Evolutionary conservation across 192 early-diverging fungal species (phyloP).

Genomic region (Rhizoclosmatium globosum): DNA sequence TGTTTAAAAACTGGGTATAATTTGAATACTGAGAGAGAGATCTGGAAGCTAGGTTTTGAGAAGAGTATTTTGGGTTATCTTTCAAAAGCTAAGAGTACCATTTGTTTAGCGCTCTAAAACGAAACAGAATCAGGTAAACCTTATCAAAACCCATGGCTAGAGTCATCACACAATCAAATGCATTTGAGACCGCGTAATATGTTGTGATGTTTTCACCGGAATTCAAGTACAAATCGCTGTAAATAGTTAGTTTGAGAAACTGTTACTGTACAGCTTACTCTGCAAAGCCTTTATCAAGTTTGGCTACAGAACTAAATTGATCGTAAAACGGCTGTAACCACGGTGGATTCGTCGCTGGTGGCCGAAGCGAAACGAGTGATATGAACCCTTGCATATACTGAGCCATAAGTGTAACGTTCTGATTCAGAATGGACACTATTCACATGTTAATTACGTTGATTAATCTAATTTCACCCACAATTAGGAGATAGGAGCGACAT

Average conservation of each 20-base stretch:
- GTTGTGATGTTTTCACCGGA: no score
- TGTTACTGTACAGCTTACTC: no score
- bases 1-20: background rate
- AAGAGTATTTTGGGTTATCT: background rate
- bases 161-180: background rate
- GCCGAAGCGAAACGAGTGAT: background rate
- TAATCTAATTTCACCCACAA: slow-evolving; percentile 2
- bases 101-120: no score
- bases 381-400: background rate
- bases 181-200: no score
- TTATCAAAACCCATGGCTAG: background rate
- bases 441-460: background rate
- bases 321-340: background rate
- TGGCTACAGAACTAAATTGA: background rate
- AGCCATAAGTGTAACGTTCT: background rate
- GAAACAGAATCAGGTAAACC: background rate
- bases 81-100: background rate
- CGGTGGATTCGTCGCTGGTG: background rate
- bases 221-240: background rate
- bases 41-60: background rate
- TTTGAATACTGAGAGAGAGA: background rate
- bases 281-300: background rate
- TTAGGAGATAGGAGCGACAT: background rate
- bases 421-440: background rate
- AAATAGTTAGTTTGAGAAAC: background rate